Base-by-base conservation (phyloP, 2,329 filamentous ascomycete genomes). In the Monilinia laxa region DNA sequence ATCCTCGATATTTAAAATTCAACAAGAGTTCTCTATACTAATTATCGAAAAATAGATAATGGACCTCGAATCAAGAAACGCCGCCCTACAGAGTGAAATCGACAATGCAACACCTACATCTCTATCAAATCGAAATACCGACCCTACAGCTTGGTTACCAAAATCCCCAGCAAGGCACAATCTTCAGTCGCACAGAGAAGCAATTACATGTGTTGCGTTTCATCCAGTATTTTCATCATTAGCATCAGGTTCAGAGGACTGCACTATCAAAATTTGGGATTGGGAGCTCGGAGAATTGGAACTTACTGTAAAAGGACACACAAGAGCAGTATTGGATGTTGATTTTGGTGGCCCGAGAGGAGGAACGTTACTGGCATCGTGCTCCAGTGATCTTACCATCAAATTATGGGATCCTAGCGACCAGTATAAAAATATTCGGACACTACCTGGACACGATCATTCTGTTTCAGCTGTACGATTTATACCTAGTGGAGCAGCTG, bases 181-280 rank as follows among this genome's bases (percentile, higher is more conserved):
- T 7, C 84, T 97, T 12, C 86, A 96, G 78, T 93, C 90, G 20
- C 93, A 97, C 78, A 87, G 92, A 73, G 82, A 87, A 31, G 86
- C 91, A 18, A 88, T 97, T 68, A 96, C 90, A 66, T 93, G 92
- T 74, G 88, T 97, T 67, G 93, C 93, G 20, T 97, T 97, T 76
- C 93, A 97, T 76, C 93, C 93, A 0, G 84, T 95, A 42, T 97
- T 96, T 79, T 94, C 92, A 12, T 94, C 91, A 6, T 82, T 97
- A 28, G 94, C 93, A 12, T 95, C 92, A 0, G 93, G 91, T 20
- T 96, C 93, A 11, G 93, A 97, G 77, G 94, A 97, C 78, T 91
- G 87, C 65, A 96, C 91, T 10, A 96, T 98, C 77, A 97, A 97
- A 75, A 93, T 97, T 65, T 97, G 93, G 93, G 93, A 97, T 75